Conservation (phyloP, 2,329 filamentous ascomycete genomes). For the Colletotrichum destructivum region DNA sequence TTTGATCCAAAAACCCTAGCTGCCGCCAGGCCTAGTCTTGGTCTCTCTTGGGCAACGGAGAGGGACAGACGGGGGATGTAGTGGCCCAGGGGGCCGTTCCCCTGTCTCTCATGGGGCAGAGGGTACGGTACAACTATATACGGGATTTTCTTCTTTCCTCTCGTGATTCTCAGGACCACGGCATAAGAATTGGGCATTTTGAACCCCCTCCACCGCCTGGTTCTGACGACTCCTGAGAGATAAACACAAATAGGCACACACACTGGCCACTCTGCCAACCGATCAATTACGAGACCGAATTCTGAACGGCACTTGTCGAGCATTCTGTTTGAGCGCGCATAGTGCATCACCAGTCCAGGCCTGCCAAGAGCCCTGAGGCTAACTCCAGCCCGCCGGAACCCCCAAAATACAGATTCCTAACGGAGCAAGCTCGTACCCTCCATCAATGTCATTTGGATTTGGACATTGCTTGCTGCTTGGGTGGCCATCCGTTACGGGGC, state of each 20-base stretch:
- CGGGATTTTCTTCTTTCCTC: conserved; percentile 27
- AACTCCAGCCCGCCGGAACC: conserved; percentile 23
- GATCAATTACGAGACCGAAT: background rate
- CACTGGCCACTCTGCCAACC: background rate
- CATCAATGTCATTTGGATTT: background rate
- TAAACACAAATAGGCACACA: conserved; percentile 10
- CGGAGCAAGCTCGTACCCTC: conserved; percentile 25
- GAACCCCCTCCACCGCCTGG: conserved; percentile 29
- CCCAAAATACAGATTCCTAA: background rate
- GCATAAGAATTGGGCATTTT: conserved; percentile 30
- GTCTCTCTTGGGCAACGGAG: conserved; percentile 18
- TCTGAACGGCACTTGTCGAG: conserved; percentile 5
- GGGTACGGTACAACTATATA: background rate
- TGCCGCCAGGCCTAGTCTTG: conserved; percentile 42
- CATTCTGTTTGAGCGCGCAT: conserved; percentile 11
- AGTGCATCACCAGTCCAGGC: conserved; percentile 14
- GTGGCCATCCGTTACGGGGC: conserved; percentile 19
- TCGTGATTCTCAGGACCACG: conserved; percentile 37
- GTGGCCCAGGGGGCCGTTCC: conserved; percentile 7
- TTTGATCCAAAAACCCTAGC: conserved; percentile 41
- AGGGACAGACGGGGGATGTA: conserved; percentile 34
- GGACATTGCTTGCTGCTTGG: conserved; percentile 21
- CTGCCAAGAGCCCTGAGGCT: conserved; percentile 38
- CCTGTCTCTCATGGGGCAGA: conserved; percentile 33
- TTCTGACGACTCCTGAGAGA: conserved; percentile 4